Conservation (phyloP, 1,284 basidiomycete species). For the Meripilus lineatus region DNA sequence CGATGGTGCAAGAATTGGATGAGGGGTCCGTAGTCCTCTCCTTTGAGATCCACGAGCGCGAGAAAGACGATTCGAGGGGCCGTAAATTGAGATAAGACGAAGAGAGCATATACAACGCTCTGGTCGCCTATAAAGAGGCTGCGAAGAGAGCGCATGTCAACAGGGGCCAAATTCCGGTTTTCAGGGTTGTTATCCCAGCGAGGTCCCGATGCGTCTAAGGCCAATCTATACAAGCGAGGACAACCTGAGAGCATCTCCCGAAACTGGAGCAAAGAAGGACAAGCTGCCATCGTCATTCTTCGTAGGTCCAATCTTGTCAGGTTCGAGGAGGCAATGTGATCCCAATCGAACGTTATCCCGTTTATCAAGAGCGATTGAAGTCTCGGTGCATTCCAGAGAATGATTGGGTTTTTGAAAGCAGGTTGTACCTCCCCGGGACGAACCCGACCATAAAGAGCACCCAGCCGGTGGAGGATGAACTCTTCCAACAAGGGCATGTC, state of each 20-base stretch:
- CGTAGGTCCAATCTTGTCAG: constrained; percentile 58
- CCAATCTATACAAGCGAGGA: constrained; percentile 45
- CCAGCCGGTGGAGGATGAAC: constrained; percentile 52
- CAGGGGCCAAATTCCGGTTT: too few relatives aligned
- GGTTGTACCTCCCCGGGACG: constrained; percentile 12
- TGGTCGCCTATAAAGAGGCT: constrained; percentile 51
- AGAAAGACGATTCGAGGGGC: constrained; percentile 45
- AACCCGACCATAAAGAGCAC: constrained; percentile 27
- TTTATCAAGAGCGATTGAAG: constrained; percentile 47
- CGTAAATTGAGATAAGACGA: constrained; percentile 38
- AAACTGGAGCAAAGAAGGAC: constrained; percentile 44
- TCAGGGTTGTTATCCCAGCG: constrained; percentile 21
- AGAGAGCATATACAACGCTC: constrained; percentile 39
- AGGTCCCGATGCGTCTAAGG: constrained; percentile 57
- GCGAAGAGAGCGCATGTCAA: constrained; percentile 42
- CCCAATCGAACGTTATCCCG: constrained; percentile 55
- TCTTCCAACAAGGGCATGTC: constrained; percentile 42
- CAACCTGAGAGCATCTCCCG: constrained; percentile 44
- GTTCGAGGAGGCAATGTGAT: constrained; percentile 38
- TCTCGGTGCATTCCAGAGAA: constrained; percentile 41
- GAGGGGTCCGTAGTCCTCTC: constrained; percentile 43
- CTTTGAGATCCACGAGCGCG: constrained; percentile 45
- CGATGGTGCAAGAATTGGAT: constrained; percentile 36
- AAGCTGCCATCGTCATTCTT: constrained; percentile 43
- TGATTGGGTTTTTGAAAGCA: constrained; percentile 20